Evolutionary conservation across 768 basidiomycete species (phyloP), one percentile per base, ranked within the genome.

Genomic region (Termitomyces sp.): DNA sequence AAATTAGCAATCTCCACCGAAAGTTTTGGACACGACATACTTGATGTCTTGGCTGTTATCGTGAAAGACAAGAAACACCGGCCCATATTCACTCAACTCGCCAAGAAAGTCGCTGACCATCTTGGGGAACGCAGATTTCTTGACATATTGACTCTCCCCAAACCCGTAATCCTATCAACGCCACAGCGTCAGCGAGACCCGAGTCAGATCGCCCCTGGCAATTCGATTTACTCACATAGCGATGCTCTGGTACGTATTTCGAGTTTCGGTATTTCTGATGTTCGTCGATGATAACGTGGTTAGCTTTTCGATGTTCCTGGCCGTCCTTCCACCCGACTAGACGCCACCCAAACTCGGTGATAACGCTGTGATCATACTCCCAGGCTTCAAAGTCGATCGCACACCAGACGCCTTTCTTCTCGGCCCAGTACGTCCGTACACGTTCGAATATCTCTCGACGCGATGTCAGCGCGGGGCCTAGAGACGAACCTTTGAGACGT

Each of bases 311-410:
- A 42, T 83, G 65, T 66, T 76, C 76, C 44, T 74, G 45, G 4
- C 78, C 84, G 27, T 79, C 73, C 51, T 81, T 73, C 84, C 86
- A 91, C 9, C 73, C 75, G 33, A 86, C 64, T 9, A 75, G 66
- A 64, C 84, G 83, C 80, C 84, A 93, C n/a, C 93, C 93, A 64
- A 91, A 88, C 68, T 95, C 93, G 27, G 89, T 92, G 61, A 93
- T 76, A 22, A 86, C 61, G 1, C 74, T 81, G 65, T 91, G 88
- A 45, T 91, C 89, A 44, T 71, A 70, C 67, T 95, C 93, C 91
- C 91, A 94, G 18, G 81, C 83, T 71, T 94, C 93, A 61, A 94
- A 87, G 69, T 94, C 93, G 53, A 93, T 71, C 16, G 91, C 83
- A 66, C 82, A 82, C 88, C 90, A 93, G 4, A 82, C 80, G 44